These are phyloP conservation scores for Amphicarpaea edgeworthii DNA, from an alignment of 306 rosid species.

Conservation along the genomic window DNA sequence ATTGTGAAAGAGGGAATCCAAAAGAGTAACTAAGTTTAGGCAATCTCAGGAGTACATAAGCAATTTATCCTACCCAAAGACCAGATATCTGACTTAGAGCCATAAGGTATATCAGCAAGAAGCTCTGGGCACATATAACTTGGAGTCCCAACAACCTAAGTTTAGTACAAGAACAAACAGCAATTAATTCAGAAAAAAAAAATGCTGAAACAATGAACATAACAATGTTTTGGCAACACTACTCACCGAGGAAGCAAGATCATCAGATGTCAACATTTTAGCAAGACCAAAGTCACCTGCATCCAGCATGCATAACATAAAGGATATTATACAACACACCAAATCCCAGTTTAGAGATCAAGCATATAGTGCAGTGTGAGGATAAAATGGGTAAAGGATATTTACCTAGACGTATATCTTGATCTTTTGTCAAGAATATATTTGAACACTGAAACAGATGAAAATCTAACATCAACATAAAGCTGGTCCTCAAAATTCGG, in stretches of 20 bases:
- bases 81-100: conserved; percentile 99
- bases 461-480: conserved; percentile 37
- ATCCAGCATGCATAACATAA: conserved; percentile 40
- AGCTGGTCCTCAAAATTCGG: conserved; percentile 30
- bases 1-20: not conserved
- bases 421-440: conserved; percentile 94
- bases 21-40: conserved; percentile 3
- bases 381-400: conserved; percentile 6
- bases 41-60: conserved; percentile 26
- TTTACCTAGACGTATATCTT: conserved; percentile 90
- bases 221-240: conserved; percentile 20
- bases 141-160: conserved; percentile 97
- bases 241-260: conserved; percentile 96
- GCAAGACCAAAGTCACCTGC: conserved; percentile 99
- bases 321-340: conserved; percentile 20
- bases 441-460: conserved; percentile 84
- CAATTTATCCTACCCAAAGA: conserved; percentile 74
- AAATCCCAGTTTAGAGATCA: conserved; percentile 4
- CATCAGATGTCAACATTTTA: conserved; percentile 91
- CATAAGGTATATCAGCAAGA: conserved; percentile 99
- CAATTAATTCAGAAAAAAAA: conserved; percentile 31
- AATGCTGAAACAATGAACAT: conserved; percentile 2
- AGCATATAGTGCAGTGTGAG: not conserved
- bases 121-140: conserved; percentile 99
- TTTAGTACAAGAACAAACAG: conserved; percentile 24